These are phyloP conservation scores for Penicillium sclerotigenum DNA, from an alignment of 2,329 filamentous ascomycete species.

Conservation along the genomic window DNA sequence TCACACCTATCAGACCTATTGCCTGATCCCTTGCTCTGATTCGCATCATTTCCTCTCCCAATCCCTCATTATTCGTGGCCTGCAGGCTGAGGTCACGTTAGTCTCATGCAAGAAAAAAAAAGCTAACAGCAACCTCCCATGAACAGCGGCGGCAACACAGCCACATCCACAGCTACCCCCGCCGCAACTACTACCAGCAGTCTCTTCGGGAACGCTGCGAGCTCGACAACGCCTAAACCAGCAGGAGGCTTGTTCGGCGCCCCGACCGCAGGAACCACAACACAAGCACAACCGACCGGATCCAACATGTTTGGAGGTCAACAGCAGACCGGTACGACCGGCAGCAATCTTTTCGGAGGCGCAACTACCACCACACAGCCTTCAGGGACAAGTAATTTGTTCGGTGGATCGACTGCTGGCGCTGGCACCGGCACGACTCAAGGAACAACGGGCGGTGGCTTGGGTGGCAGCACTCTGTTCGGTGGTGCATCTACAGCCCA, in stretches of 20 bases:
- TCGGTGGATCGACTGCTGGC: constrained; percentile 26
- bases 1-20: constrained; percentile 3
- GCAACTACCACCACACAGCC: constrained; percentile 30
- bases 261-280: constrained; percentile 24
- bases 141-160: constrained; percentile 24
- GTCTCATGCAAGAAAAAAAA: not conserved
- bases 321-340: constrained; percentile 28
- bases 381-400: constrained; percentile 28
- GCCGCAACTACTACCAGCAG: constrained; percentile 28
- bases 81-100: not conserved
- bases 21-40: constrained; percentile 5
- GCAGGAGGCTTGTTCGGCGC: constrained; percentile 34
- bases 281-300: constrained; percentile 30
- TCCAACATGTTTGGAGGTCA: constrained; percentile 35
- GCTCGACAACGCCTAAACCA: constrained; percentile 31
- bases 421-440: constrained; percentile 12
- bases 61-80: not conserved
- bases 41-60: not conserved
- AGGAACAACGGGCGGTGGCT: constrained; percentile 11
- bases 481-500: constrained; percentile 26
- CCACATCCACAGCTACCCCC: constrained; percentile 27
- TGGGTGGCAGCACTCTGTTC: constrained; percentile 1
- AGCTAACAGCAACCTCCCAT: constrained; percentile 17
- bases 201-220: constrained; percentile 31
- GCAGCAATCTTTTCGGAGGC: constrained; percentile 31